Evolutionary conservation across 129 eudicot genomes (phyloP), one percentile per base, ranked within the genome.

Genomic region (Scalesia atractyloides): DNA sequence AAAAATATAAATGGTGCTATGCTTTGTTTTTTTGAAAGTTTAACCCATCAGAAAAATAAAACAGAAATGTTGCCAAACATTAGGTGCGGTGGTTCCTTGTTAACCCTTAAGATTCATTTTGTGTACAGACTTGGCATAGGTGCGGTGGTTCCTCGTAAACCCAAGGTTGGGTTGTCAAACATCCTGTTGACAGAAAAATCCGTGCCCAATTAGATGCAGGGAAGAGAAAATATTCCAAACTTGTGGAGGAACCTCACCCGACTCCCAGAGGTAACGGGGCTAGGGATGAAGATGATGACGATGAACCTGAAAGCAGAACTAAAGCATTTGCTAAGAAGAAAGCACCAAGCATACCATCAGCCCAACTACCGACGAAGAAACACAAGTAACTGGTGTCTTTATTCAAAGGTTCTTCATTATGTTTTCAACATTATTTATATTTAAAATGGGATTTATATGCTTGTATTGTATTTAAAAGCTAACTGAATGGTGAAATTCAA

Each of bases 121-220:
- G 39, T 66, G 13, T 66, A 30, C 73, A 76, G 95, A 79, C 92
- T 88, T 76, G 97, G 97, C 71, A 50, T 91, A 41, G 97, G 97
- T 69, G 97, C 96, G 24, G 82, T 81, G 69, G 92, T 86, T 73
- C 97, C 97, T 5, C 94, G 82, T n/a, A 81, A 85, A 37, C 44
- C 82, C 37, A 74, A 49, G 50, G 75, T 78, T 59, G 72, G 63
- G 43, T 74, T 52, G 67, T 80, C 88, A n/a, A 82, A 66, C 47
- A 91, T 64, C 92, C 96, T 0, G 77, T 88, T 11, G 95, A 86
- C 79, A 84, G 96, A 73, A 91, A 82, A 66, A 53, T 91, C 62
- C 86, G 72, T 5, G 85, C 90, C 15, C 82, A 82, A 14, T 76
- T 88, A 74, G 75, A 82, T 30, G 81, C 81, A 13, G 80, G 68